Percentiles rank a stretch among this genome's conserved stretches.
phyloP scores from a whole-genome alignment of 495 filamentous ascomycete species.

The Penicillium turbatum region DNA sequence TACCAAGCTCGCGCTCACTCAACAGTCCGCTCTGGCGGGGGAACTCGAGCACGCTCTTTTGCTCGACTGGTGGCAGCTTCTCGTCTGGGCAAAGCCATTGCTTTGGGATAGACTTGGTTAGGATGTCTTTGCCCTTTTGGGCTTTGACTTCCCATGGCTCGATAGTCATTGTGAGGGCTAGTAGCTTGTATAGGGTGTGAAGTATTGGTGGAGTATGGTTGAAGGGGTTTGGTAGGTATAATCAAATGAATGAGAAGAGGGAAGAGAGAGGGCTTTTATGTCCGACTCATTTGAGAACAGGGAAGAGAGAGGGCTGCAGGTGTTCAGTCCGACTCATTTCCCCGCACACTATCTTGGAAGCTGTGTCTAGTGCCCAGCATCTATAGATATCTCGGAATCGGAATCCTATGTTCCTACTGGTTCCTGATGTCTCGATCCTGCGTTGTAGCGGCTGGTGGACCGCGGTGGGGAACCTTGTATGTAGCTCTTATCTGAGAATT shows the following conservation, averaged over 20 bases:
- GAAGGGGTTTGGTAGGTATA: not conserved
- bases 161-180: conserved; percentile 21
- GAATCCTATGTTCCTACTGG: conserved; percentile 1
- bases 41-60: conserved; percentile 40
- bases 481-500: not conserved
- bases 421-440: not conserved
- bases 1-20: conserved; percentile 48
- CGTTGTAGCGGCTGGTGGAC: not conserved
- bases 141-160: conserved; percentile 32
- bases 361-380: not conserved
- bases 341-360: not conserved
- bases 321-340: not conserved
- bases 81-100: conserved; percentile 36
- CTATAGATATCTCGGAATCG: conserved; percentile 5
- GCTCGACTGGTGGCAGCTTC: conserved; percentile 25
- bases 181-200: not conserved
- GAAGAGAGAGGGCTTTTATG: not conserved
- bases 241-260: not conserved
- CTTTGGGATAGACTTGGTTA: conserved; percentile 34
- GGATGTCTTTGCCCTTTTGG: conserved; percentile 32
- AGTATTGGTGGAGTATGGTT: not conserved
- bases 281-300: no score
- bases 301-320: not conserved
- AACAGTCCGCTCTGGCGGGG: conserved; percentile 47
- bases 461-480: not conserved